Evolutionary conservation across 148 eudicot species (phyloP), one percentile per base, ranked within the genome.

Genomic region (Linanthus parryae): DNA sequence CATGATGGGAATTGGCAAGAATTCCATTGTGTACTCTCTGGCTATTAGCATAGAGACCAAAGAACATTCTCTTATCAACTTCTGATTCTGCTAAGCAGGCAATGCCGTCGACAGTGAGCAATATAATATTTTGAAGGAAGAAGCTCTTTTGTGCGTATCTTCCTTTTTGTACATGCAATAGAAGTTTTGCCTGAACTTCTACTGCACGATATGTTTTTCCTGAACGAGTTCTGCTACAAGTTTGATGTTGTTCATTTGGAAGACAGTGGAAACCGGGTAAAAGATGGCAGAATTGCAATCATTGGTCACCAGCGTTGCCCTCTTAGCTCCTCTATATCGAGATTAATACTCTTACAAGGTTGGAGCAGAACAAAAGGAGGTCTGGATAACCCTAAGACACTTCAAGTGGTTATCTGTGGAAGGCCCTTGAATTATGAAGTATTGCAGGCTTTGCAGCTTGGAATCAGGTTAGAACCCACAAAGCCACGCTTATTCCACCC

Each of bases 401-500:
- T 56, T 20, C 41, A 43, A 56, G 61, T 30, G 6, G 50, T 44
- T 29, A 56, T 56, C 34, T 56, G 51, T 7, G 4, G 61, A 56
- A 56, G 15, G 42, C 50, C 43, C 27, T 43, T 29, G 50, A 56
- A 33, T 44, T 29, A 44, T 43, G 61, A 56, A 44, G 33, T 56
- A 29, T 41, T 56, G 15, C 61, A 44, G 39, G 61, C 61, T 20
- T 30, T 44, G 61, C 50, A 56, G 61, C 46, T 56, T 31, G 61
- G 51, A 15, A 44, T 56, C 50, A 20, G 61, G 61, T 56, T 18
- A 31, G 23, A 0, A 22, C 38, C 18, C 27, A 36, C 7, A 19
- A 36, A 3, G 4, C 25, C 9, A 1, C 2, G 24, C 4, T 52
- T 31, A 8, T 52, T 35, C 11, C 21, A 12, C 4, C 11, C 23